Evolutionary conservation across 345 rosid species (phyloP).

Genomic region (Citrus cavaleriei): DNA sequence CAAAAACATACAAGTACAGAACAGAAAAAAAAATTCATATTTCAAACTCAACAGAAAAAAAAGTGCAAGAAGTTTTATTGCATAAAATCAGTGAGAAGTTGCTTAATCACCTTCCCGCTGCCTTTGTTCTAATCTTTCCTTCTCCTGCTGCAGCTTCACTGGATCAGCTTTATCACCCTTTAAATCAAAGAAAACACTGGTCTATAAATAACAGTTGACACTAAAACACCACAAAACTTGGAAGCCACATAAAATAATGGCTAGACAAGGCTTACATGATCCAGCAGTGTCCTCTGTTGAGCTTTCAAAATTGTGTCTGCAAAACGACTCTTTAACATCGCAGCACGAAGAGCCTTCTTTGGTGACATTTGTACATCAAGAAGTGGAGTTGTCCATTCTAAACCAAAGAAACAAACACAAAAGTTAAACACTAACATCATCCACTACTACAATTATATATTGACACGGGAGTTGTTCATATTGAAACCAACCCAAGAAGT

Average conservation of each 20-base stretch:
- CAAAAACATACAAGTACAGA: not conserved
- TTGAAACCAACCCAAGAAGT: not conserved
- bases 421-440: not conserved
- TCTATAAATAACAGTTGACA: not conserved
- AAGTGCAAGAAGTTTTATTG: not conserved
- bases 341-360: slow-evolving; percentile 78
- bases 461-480: not conserved
- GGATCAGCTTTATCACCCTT: slow-evolving; percentile 71
- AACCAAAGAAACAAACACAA: slow-evolving; percentile 7
- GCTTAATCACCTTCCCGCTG: slow-evolving; percentile 64
- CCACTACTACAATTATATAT: not conserved
- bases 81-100: not conserved
- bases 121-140: slow-evolving; percentile 59
- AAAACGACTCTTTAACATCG: slow-evolving; percentile 64
- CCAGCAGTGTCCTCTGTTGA: slow-evolving; percentile 55
- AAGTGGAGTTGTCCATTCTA: slow-evolving; percentile 43
- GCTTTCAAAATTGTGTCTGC: slow-evolving; percentile 76
- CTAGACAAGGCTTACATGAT: slow-evolving; percentile 39
- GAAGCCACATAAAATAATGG: not conserved
- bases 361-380: slow-evolving; percentile 59
- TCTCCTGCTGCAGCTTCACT: slow-evolving; percentile 52
- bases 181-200: not conserved
- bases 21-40: not conserved
- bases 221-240: not conserved
- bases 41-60: not conserved